Evolutionary conservation across 176 grass and related monocot species (phyloP).

Genomic region (Secale cereale): DNA sequence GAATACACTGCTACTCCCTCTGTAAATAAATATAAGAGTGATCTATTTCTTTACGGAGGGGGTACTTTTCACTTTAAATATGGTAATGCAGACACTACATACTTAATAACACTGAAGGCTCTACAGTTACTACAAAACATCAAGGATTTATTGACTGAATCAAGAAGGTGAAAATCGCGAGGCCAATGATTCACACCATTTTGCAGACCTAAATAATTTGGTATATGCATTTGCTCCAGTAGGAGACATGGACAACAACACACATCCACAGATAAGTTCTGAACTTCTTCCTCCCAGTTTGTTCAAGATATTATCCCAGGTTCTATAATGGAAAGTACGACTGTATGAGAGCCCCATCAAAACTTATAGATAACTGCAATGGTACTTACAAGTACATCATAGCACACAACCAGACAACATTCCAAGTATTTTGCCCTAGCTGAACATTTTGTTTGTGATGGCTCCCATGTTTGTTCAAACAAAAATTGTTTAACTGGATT

Average conservation of each 20-base stretch:
- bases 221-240: not conserved
- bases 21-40: too few species aligned
- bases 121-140: constrained; percentile 4
- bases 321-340: not conserved
- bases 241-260: not conserved
- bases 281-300: not conserved
- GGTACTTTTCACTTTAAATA: not conserved
- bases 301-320: not conserved
- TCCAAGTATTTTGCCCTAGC: not conserved
- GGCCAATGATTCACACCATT: not conserved
- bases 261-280: not conserved
- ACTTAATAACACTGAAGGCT: not conserved
- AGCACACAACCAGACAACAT: not conserved
- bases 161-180: not conserved
- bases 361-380: not conserved
- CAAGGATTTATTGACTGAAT: not conserved
- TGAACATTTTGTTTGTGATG: not conserved
- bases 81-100: not conserved
- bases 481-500: not conserved
- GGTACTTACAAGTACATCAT: not conserved
- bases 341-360: not conserved
- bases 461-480: not conserved
- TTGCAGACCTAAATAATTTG: constrained; percentile 1
- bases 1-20: not conserved
- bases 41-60: too few species aligned